Evolutionary conservation across 148 eudicot genomes (phyloP).

Genomic region (Rhododendron vialii): DNA sequence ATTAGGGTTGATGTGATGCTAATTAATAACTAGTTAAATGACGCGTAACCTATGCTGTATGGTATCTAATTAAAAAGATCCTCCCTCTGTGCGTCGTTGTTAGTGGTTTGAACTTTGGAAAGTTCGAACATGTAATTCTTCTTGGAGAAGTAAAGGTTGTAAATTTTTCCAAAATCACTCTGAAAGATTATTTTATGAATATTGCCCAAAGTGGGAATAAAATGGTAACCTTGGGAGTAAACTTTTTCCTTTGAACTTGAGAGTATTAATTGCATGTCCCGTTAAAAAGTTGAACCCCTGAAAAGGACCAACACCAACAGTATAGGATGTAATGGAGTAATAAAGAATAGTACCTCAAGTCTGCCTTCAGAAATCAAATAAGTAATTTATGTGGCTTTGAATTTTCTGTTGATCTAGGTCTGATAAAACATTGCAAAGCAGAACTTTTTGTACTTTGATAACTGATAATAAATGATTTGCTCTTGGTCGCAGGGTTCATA

Average conservation of each 20-base stretch:
- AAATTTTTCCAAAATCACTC: neutral
- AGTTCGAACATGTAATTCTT: neutral
- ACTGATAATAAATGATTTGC: neutral
- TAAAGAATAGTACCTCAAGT: neutral
- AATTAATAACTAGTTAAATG: neutral
- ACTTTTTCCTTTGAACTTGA: neutral
- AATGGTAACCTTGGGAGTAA: neutral
- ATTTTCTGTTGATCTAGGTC: neutral
- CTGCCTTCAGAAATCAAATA: neutral
- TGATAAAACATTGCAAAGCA: neutral
- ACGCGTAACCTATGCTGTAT: neutral
- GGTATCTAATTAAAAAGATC: neutral
- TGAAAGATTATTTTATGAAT: neutral
- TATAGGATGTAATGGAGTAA: neutral
- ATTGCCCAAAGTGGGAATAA: neutral
- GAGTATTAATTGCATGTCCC: neutral
- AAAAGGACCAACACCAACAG: neutral
- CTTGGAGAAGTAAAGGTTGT: neutral
- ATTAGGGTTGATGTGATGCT: neutral
- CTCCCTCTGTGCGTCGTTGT: neutral
- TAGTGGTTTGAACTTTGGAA: neutral
- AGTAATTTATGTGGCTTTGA: slow-evolving; percentile 1
- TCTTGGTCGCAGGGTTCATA: slow-evolving; percentile 65
- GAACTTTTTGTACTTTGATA: neutral
- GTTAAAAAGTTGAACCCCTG: neutral